Evolutionary conservation across 2,329 filamentous ascomycete species (phyloP).

Genomic region (Metarhizium anisopliae): DNA sequence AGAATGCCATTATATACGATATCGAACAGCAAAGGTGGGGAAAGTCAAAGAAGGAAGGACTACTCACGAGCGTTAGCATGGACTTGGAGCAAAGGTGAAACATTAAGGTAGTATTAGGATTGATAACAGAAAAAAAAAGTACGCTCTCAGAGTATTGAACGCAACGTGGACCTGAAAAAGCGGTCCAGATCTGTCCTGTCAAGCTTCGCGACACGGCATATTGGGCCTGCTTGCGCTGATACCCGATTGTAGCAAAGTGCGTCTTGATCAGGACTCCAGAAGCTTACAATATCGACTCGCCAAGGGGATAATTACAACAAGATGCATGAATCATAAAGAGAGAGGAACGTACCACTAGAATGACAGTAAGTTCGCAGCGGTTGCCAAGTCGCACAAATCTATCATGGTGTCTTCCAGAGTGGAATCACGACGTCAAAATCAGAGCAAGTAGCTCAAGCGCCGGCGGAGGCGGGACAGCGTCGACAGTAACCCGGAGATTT

Average conservation of each 20-base stretch:
- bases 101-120: no score
- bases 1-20: conserved; percentile 67
- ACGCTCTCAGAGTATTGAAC: neutral
- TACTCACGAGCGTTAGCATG: neutral
- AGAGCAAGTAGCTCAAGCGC: conserved; percentile 2
- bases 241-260: no score
- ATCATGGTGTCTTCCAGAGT: conserved; percentile 30
- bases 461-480: neutral
- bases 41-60: neutral
- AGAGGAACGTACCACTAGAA: conserved; percentile 31
- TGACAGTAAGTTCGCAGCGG: conserved; percentile 22
- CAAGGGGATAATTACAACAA: neutral
- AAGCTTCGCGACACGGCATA: neutral
- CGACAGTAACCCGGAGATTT: neutral
- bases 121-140: neutral
- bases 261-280: neutral
- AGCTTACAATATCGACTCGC: neutral
- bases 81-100: neutral
- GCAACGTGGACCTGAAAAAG: neutral
- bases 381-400: conserved; percentile 26
- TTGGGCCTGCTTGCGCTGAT: neutral
- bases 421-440: conserved; percentile 12
- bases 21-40: neutral
- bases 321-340: neutral
- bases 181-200: neutral